Base-by-base conservation (phyloP, 1,139 yeast genomes). In the Yamadazyma taylorii region DNA sequence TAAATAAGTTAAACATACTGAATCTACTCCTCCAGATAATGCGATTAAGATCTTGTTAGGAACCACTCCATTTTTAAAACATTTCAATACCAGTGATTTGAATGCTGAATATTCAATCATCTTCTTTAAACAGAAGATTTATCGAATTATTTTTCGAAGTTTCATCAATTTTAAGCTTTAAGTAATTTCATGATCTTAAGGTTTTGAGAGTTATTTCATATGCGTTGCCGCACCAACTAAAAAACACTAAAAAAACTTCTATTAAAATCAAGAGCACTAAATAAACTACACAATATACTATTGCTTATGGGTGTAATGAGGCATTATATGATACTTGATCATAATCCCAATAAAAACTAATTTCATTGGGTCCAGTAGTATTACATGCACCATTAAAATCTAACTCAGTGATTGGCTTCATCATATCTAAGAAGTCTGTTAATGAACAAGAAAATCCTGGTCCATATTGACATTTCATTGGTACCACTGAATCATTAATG, bases 21-120 rank as follows among this genome's bases (percentile, higher is more conserved):
- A 85, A 52, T 85, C 95, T 1, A 81, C 89, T 0, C 95, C 95
- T 3, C 95, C 95, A 8, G 88, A 80, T 3, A 85, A 70, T 0
- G 90, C 89, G 15, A 61, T 47, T n/a, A 53, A 50, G 5, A 58
- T 38, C 26, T 38, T 45, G 7, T 26, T 21, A 2, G 63, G 62
- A 3, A 46, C 32, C 2, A 30, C 27, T 1, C 33, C 30, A 3
- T 22, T 17, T 3, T 27, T 31, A 27, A 48, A 52, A 25, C 53
- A 48, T 32, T 31, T 34, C 2, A 30, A n/a, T n/a, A 55, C 38
- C 41, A 39, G 46, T 12, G 31, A 30, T 8, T 37, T 35, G 35
- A 55, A 55, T 12, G 16, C 30, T 9, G 21, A 16, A 27, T 15
- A 15, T 27, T 27, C 30, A 27, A 27, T 27, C 30, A 27, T 27